A percentile compares a stretch with the other conserved stretches of the same genome.
Conservation (phyloP, 2,329 filamentous ascomycete species). For the Botrytis fragariae region DNA sequence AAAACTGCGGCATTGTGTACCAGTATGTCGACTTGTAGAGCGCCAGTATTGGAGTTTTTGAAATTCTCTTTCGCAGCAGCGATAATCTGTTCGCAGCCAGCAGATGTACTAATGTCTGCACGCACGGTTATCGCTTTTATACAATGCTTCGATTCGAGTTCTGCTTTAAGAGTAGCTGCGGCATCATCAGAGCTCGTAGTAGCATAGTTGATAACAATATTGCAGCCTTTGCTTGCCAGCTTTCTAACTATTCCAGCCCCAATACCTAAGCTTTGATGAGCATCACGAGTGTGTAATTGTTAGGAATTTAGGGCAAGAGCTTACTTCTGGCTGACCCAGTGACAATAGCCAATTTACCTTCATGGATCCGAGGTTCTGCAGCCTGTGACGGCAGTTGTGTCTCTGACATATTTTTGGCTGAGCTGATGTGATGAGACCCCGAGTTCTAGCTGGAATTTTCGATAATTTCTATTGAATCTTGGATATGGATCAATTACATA, state of each 20-base stretch:
- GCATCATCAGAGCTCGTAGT: slow-evolving; percentile 53
- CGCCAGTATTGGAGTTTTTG: slow-evolving; percentile 41
- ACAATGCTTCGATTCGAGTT: slow-evolving; percentile 53
- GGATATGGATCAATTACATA: not conserved
- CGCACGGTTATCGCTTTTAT: slow-evolving; percentile 61
- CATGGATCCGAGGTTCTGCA: slow-evolving; percentile 43
- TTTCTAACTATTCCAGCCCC: slow-evolving; percentile 60
- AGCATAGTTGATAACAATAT: slow-evolving; percentile 61
- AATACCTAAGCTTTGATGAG: slow-evolving; percentile 55
- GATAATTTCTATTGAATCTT: not conserved
- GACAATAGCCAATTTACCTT: slow-evolving; percentile 73
- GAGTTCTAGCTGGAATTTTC: not conserved
- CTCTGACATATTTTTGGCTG: not conserved
- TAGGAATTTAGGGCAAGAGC: not conserved
- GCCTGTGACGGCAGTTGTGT: not conserved
- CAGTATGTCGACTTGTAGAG: slow-evolving; percentile 72
- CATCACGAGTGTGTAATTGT: slow-evolving; percentile 3
- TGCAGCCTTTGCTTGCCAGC: slow-evolving; percentile 62
- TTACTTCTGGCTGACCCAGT: slow-evolving; percentile 74
- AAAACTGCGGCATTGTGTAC: slow-evolving; percentile 78
- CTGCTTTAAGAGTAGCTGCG: slow-evolving; percentile 51
- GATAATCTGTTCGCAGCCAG: slow-evolving; percentile 58
- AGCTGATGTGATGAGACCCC: not conserved
- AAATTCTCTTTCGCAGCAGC: slow-evolving; percentile 45
- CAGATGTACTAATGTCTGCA: slow-evolving; percentile 64